phyloP scores from a whole-genome alignment of 345 rosid genomes.

The Laguncularia racemosa region DNA sequence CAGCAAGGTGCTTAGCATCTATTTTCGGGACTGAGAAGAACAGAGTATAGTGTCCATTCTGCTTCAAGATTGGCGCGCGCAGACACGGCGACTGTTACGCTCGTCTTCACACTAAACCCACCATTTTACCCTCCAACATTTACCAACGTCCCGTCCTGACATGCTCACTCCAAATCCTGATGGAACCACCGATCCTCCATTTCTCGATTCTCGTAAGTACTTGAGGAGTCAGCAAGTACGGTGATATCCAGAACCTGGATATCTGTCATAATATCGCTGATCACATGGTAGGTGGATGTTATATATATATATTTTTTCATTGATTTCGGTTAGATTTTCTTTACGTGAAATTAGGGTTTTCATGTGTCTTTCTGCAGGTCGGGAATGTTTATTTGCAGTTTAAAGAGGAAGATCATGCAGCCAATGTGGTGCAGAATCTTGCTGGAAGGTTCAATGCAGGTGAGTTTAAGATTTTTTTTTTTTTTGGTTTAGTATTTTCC shows the following conservation, averaged over 20 bases:
- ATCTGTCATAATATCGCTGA: slow-evolving; percentile 55
- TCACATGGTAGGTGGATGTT: slow-evolving; percentile 29
- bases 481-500: background rate
- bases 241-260: slow-evolving; percentile 41
- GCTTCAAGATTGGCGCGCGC: slow-evolving; percentile 59
- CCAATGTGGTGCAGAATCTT: slow-evolving; percentile 35
- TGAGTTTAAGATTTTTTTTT: slow-evolving; percentile 1
- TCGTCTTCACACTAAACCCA: slow-evolving; percentile 56
- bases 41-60: slow-evolving; percentile 53
- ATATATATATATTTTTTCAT: background rate
- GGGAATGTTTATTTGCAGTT: slow-evolving; percentile 61
- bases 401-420: slow-evolving; percentile 57
- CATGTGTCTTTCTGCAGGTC: slow-evolving; percentile 23
- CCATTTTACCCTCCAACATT: slow-evolving; percentile 46
- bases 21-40: slow-evolving; percentile 61
- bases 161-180: slow-evolving; percentile 36
- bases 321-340: background rate
- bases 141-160: slow-evolving; percentile 57
- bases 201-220: slow-evolving; percentile 48
- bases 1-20: slow-evolving; percentile 58
- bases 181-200: slow-evolving; percentile 33
- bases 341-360: no score
- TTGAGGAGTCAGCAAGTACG: slow-evolving; percentile 54
- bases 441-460: slow-evolving; percentile 48
- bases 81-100: slow-evolving; percentile 62